Evolutionary conservation across 129 eudicot genomes (phyloP), one percentile per base, ranked within the genome.

Genomic region (Daucus carota): DNA sequence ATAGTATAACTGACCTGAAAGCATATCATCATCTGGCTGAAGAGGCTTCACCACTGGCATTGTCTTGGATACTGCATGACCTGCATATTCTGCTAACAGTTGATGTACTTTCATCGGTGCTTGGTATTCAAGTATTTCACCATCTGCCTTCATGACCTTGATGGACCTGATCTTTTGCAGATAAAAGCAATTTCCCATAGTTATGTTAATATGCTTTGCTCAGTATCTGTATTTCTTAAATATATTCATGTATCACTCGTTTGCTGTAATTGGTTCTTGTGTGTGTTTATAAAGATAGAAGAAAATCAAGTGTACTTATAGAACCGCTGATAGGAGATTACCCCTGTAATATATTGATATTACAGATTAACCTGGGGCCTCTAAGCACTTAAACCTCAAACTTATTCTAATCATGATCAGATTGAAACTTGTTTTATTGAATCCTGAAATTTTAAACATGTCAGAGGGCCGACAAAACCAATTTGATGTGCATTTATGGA

Each of bases 171-270:
- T n/a, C 57, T 78, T 78, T 83, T 89, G 85, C 67, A 81, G 74
- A 83, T 54, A 79, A 74, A 90, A 41, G 88, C 96, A 92, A 72
- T 92, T 92, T 32, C 98, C 93, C 96, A 92, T 92, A 50, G 57
- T 79, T 83, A 33, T 28, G 73, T 24, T 13, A 73, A 24, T 17
- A 0, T n/a, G 38, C 38, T 29, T 62, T 62, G 20, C 33, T 28
- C 20, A 62, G 36, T 28, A 28, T 54, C 62, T n/a, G 14, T 54
- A 3, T 29, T 62, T 3, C 36, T 62, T 28, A 28, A n/a, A 26
- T 7, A 57, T 57, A 11, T 57, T n/a, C 12, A 57, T 24, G 2
- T 57, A 24, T 48, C 24, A 26, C 9, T 57, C 22, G 5, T n/a
- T 24, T 22, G 32, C 24, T n/a, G 66, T 8, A 57, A 57, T 24